These are phyloP conservation scores for Piedraia hortae DNA, from an alignment of 2,329 filamentous ascomycete species.

Conservation along the genomic window DNA sequence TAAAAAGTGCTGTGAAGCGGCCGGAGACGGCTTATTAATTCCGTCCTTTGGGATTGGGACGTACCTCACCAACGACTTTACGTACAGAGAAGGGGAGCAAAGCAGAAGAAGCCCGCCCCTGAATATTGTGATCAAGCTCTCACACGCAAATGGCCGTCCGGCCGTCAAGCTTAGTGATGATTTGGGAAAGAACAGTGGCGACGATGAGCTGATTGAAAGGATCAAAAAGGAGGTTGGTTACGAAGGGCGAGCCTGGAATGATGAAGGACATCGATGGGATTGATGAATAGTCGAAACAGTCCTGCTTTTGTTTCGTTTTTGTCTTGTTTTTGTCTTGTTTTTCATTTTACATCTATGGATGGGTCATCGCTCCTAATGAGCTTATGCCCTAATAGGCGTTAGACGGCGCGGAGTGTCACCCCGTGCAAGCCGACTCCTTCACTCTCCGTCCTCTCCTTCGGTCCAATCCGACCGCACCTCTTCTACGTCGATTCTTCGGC, in stretches of 20 bases:
- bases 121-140: slow-evolving; percentile 95
- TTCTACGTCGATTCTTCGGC: too few relatives aligned
- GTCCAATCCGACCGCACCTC: too few relatives aligned
- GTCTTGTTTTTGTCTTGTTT: too few relatives aligned
- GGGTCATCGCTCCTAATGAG: too few relatives aligned
- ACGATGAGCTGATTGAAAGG: slow-evolving; percentile 45
- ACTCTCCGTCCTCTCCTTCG: too few relatives aligned
- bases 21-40: slow-evolving; percentile 33
- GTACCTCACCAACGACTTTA: slow-evolving; percentile 78
- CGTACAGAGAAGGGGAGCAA: slow-evolving; percentile 24
- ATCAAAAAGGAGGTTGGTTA: slow-evolving; percentile 77
- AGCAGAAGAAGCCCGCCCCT: slow-evolving; percentile 54
- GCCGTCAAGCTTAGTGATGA: slow-evolving; percentile 85
- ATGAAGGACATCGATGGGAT: slow-evolving; percentile 66
- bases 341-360: too few relatives aligned
- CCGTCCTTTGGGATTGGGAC: slow-evolving; percentile 87
- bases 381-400: too few relatives aligned
- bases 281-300: too few relatives aligned
- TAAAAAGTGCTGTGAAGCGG: slow-evolving; percentile 52
- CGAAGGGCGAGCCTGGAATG: slow-evolving; percentile 63
- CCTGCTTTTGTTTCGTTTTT: too few relatives aligned
- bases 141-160: slow-evolving; percentile 49
- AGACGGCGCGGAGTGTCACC: too few relatives aligned
- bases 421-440: too few relatives aligned
- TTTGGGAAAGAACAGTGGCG: slow-evolving; percentile 77